A percentile compares a stretch with the other conserved stretches of the same genome.
phyloP scores from a whole-genome alignment of 139 green algal genomes.

The Chlamydomonas incerta region DNA sequence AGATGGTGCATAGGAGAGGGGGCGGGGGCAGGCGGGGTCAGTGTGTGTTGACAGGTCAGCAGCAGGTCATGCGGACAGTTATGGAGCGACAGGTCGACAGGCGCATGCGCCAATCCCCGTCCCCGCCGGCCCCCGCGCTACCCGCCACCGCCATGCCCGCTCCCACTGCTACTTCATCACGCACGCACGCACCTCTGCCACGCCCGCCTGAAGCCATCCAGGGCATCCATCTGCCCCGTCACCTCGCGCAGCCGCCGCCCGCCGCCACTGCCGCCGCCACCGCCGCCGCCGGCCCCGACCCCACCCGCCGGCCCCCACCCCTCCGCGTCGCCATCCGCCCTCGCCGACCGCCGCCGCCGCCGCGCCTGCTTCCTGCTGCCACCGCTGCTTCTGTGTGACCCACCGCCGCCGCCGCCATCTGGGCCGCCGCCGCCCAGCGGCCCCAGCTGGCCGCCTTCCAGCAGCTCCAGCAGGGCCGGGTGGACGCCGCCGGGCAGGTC shows the following conservation, averaged over 20 bases:
- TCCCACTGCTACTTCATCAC: neutral
- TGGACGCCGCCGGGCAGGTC: neutral
- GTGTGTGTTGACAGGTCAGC: too few relatives aligned
- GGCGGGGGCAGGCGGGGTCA: too few relatives aligned
- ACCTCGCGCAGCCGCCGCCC: conserved; percentile 11
- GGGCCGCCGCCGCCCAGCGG: neutral
- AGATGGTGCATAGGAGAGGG: neutral
- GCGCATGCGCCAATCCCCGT: too few relatives aligned
- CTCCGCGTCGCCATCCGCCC: neutral
- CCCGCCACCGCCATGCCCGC: too few relatives aligned
- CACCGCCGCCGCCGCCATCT: neutral
- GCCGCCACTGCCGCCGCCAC: neutral
- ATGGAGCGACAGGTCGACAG: too few relatives aligned
- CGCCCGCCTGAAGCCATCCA: conserved; percentile 31
- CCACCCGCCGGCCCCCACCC: neutral
- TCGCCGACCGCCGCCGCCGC: neutral
- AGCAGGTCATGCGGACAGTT: too few relatives aligned
- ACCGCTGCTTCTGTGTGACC: too few relatives aligned
- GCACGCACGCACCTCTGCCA: conserved; percentile 11
- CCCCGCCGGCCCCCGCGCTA: too few relatives aligned
- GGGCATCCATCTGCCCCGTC: conserved; percentile 6
- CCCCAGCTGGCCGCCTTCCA: neutral
- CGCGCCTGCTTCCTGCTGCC: too few relatives aligned
- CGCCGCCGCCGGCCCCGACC: neutral
- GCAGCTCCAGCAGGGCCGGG: conserved; percentile 1